Conservation (phyloP, 192 early-diverging fungal species). For the Geranomyces variabilis region DNA sequence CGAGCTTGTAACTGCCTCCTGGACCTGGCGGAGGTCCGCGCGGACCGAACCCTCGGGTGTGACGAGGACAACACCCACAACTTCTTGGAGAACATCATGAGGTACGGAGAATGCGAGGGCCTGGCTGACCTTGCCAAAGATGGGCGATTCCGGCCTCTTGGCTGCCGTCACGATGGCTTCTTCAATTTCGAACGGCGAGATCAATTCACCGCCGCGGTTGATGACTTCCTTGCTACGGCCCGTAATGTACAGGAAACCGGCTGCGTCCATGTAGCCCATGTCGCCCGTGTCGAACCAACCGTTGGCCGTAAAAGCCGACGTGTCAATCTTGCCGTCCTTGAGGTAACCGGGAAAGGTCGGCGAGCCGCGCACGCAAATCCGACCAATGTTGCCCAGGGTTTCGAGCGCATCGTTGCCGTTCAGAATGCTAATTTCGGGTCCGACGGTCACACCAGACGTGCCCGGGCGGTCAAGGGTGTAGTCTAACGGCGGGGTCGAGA, state of each 20-base stretch:
- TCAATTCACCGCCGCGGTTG: conserved; percentile 88
- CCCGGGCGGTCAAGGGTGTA: conserved; percentile 48
- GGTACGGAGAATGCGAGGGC: conserved; percentile 49
- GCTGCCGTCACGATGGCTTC: conserved; percentile 48
- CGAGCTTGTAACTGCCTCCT: conserved; percentile 31
- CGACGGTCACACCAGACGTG: conserved; percentile 37
- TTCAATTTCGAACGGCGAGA: conserved; percentile 83
- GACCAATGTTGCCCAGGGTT: conserved; percentile 37
- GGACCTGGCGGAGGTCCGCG: conserved; percentile 26
- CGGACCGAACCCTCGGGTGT: not conserved
- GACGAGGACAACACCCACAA: conserved; percentile 49
- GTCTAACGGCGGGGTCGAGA: conserved; percentile 46
- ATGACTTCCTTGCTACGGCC: conserved; percentile 89
- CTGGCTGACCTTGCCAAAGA: conserved; percentile 40
- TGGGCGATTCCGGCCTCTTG: not conserved
- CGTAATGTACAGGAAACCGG: conserved; percentile 73
- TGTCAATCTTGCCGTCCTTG: conserved; percentile 29
- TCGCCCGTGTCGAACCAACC: conserved; percentile 84
- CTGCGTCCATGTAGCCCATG: conserved; percentile 77
- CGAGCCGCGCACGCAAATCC: conserved; percentile 46
- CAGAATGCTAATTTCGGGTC: conserved; percentile 50
- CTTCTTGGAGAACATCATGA: conserved; percentile 50
- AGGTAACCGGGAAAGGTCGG: conserved; percentile 52
- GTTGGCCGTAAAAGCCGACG: conserved; percentile 45
- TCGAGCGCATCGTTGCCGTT: conserved; percentile 10